A percentile compares a stretch with the other conserved stretches of the same genome.
Evolutionary conservation across 1,284 basidiomycete species (phyloP).

Genomic region (Cutaneotrichosporon dermatis): DNA sequence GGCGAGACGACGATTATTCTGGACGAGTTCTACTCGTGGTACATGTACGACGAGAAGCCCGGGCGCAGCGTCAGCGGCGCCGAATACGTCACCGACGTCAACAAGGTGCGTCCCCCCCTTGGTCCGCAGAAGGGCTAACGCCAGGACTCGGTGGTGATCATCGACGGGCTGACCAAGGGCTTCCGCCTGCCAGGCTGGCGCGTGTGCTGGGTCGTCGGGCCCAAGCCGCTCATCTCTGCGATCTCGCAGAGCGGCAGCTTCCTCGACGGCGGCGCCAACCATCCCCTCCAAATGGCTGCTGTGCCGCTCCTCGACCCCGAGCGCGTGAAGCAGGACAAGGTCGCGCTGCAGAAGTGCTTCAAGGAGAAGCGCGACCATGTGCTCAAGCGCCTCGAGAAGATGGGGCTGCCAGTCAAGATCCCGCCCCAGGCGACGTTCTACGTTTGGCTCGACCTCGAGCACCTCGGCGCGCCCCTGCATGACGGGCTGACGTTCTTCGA

Average conservation of each 20-base stretch:
- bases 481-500: slow-evolving; percentile 92
- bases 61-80: slow-evolving; percentile 80
- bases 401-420: slow-evolving; percentile 70
- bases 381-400: slow-evolving; percentile 68
- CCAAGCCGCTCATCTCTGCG: slow-evolving; percentile 79
- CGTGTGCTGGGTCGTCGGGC: slow-evolving; percentile 92
- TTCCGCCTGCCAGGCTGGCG: slow-evolving; percentile 79
- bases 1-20: slow-evolving; percentile 69
- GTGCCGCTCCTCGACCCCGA: slow-evolving; percentile 70
- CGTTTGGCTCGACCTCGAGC: slow-evolving; percentile 81
- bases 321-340: slow-evolving; percentile 66
- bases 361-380: slow-evolving; percentile 86
- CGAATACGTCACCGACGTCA: slow-evolving; percentile 76
- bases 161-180: slow-evolving; percentile 90
- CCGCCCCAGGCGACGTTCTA: slow-evolving; percentile 78
- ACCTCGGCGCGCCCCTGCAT: slow-evolving; percentile 72
- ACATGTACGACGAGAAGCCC: slow-evolving; percentile 77
- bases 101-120: slow-evolving; percentile 60
- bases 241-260: slow-evolving; percentile 83
- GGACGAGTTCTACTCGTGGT: slow-evolving; percentile 67
- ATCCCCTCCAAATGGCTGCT: slow-evolving; percentile 83
- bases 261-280: slow-evolving; percentile 82
- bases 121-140: too few species aligned
- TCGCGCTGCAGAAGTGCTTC: slow-evolving; percentile 82
- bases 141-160: slow-evolving; percentile 75